phyloP scores from a whole-genome alignment of 768 basidiomycete species.

The Cubamyces lactineus region DNA sequence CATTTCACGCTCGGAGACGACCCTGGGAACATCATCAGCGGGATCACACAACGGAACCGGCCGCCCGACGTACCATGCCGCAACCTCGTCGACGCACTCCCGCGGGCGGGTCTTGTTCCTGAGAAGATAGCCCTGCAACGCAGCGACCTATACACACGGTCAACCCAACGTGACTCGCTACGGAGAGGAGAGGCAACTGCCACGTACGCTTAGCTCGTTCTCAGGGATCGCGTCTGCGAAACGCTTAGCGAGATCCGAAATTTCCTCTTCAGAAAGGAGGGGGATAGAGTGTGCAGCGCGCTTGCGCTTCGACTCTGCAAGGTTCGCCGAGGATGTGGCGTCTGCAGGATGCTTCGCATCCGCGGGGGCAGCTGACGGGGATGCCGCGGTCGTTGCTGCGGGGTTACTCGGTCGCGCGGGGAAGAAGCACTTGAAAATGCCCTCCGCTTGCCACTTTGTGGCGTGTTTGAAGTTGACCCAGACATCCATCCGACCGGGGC shows the following conservation, averaged over 20 bases:
- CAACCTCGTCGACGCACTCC: constrained; percentile 81
- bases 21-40: constrained; percentile 37
- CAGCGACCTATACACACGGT: constrained; percentile 60
- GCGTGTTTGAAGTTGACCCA: constrained; percentile 92
- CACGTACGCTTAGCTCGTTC: constrained; percentile 80
- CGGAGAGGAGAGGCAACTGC: background rate
- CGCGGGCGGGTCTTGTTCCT: constrained; percentile 91
- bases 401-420: constrained; percentile 55
- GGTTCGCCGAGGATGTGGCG: constrained; percentile 52
- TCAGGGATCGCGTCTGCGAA: constrained; percentile 86
- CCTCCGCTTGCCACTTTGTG: constrained; percentile 91
- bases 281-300: constrained; percentile 71
- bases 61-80: constrained; percentile 56
- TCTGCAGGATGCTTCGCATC: constrained; percentile 20
- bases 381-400: constrained; percentile 19
- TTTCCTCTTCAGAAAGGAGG: constrained; percentile 73
- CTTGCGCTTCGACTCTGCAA: constrained; percentile 72
- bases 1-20: constrained; percentile 79
- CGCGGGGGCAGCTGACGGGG: constrained; percentile 12
- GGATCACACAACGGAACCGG: background rate
- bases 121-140: constrained; percentile 82
- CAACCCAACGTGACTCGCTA: constrained; percentile 15
- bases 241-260: constrained; percentile 74
- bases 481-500: constrained; percentile 90
- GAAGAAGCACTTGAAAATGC: constrained; percentile 95